These are phyloP conservation scores for Raddia distichophylla DNA, from an alignment of 176 grass and related monocot genomes.

Conservation along the genomic window DNA sequence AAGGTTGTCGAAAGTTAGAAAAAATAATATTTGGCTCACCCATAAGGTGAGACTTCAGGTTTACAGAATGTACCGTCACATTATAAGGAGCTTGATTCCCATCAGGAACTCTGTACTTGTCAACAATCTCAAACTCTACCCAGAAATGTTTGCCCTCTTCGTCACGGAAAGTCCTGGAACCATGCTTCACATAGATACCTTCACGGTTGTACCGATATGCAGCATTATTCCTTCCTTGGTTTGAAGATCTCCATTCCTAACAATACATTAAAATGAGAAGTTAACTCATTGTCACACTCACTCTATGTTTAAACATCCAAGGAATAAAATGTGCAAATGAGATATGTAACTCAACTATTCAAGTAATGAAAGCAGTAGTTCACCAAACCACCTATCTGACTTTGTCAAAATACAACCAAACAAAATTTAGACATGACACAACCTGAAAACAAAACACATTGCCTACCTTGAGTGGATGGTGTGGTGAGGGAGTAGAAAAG, in stretches of 20 bases:
- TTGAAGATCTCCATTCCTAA: slow-evolving; percentile 88
- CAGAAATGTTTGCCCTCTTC: slow-evolving; percentile 97
- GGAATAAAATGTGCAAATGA: not conserved
- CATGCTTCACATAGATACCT: slow-evolving; percentile 68
- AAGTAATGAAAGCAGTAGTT: slow-evolving; percentile 28
- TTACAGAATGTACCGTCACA: slow-evolving; percentile 67
- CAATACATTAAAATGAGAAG: slow-evolving; percentile 29
- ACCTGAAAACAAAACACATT: not conserved
- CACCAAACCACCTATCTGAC: slow-evolving; percentile 19
- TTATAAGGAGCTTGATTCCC: slow-evolving; percentile 96
- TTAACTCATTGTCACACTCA: not conserved
- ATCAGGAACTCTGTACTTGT: slow-evolving; percentile 78
- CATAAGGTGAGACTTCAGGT: not conserved
- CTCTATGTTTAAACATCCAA: not conserved
- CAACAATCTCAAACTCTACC: slow-evolving; percentile 85
- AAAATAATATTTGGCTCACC: slow-evolving; percentile 15
- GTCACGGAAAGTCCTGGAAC: slow-evolving; percentile 80
- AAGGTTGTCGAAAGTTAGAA: slow-evolving; percentile 16
- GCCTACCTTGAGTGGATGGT: slow-evolving; percentile 91
- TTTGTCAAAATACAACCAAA: slow-evolving; percentile 7
- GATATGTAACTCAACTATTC: slow-evolving; percentile 1
- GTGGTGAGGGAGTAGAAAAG: slow-evolving; percentile 90
- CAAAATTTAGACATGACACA: slow-evolving; percentile 18
- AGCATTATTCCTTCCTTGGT: slow-evolving; percentile 85
- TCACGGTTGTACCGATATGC: slow-evolving; percentile 69